Evolutionary conservation across 2,329 filamentous ascomycete genomes (phyloP).

Genomic region (Hypoxylon rubiginosum): DNA sequence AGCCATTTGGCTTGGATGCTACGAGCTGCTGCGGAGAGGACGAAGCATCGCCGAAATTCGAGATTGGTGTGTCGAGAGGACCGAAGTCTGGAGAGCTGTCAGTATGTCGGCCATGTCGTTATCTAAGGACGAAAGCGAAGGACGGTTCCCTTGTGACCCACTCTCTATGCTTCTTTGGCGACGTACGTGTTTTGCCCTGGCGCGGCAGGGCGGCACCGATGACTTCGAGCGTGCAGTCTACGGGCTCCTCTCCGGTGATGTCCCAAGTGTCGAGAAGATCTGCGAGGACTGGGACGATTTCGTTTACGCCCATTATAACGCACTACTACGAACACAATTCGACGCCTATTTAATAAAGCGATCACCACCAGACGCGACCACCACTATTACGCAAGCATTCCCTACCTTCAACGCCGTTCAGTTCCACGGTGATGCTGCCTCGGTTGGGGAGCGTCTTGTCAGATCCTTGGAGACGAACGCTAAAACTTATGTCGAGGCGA

Average conservation of each 20-base stretch:
- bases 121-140: constrained; percentile 61
- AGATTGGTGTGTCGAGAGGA: constrained; percentile 87
- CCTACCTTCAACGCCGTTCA: constrained; percentile 74
- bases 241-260: constrained; percentile 88
- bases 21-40: constrained; percentile 91
- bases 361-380: constrained; percentile 66
- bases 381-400: constrained; percentile 70
- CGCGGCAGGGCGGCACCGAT: constrained; percentile 77
- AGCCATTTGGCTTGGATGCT: constrained; percentile 93
- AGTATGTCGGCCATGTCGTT: constrained; percentile 82
- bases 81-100: constrained; percentile 90
- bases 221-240: constrained; percentile 92
- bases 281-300: constrained; percentile 88
- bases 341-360: constrained; percentile 75
- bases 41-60: constrained; percentile 78
- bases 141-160: constrained; percentile 58
- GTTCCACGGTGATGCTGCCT: constrained; percentile 69
- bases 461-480: constrained; percentile 69
- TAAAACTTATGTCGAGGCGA: constrained; percentile 69
- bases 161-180: constrained; percentile 76
- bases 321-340: constrained; percentile 84
- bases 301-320: constrained; percentile 89
- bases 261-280: constrained; percentile 80
- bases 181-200: constrained; percentile 79
- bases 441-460: constrained; percentile 71